phyloP scores from a whole-genome alignment of 768 basidiomycete species.

The Collybiopsis confluens region DNA sequence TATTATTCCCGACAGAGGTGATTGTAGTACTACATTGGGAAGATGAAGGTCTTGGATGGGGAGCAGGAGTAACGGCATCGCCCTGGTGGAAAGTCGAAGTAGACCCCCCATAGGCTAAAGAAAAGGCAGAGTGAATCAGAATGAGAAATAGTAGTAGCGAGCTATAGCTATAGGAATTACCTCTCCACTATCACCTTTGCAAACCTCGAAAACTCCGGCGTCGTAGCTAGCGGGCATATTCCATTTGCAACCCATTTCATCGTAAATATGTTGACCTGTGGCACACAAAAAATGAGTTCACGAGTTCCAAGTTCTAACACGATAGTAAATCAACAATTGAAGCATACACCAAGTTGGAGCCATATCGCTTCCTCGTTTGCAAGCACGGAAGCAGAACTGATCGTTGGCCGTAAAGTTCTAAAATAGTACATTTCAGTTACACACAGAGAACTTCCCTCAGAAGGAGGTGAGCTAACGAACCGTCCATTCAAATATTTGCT shows the following conservation, averaged over 20 bases:
- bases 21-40: slow-evolving; percentile 52
- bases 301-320: no score
- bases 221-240: slow-evolving; percentile 73
- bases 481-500: slow-evolving; percentile 80
- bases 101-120: slow-evolving; percentile 58
- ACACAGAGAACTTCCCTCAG: no score
- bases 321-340: no score
- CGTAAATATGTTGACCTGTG: slow-evolving; percentile 77
- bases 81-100: slow-evolving; percentile 73
- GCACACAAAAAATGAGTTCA: slow-evolving; percentile 13
- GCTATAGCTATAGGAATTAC: slow-evolving; percentile 22
- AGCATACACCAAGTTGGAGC: no score
- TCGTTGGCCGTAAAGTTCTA: slow-evolving; percentile 2
- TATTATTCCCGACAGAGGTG: not conserved
- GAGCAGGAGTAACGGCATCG: slow-evolving; percentile 44
- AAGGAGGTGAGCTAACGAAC: no score
- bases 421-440: no score
- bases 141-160: not conserved
- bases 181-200: slow-evolving; percentile 50
- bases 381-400: slow-evolving; percentile 72
- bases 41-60: slow-evolving; percentile 57
- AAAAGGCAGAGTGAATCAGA: slow-evolving; percentile 1
- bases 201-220: slow-evolving; percentile 59
- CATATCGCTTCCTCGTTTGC: slow-evolving; percentile 39
- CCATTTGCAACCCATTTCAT: slow-evolving; percentile 60